Conservation (phyloP, 495 filamentous ascomycete genomes). For the Tuber brumale region DNA sequence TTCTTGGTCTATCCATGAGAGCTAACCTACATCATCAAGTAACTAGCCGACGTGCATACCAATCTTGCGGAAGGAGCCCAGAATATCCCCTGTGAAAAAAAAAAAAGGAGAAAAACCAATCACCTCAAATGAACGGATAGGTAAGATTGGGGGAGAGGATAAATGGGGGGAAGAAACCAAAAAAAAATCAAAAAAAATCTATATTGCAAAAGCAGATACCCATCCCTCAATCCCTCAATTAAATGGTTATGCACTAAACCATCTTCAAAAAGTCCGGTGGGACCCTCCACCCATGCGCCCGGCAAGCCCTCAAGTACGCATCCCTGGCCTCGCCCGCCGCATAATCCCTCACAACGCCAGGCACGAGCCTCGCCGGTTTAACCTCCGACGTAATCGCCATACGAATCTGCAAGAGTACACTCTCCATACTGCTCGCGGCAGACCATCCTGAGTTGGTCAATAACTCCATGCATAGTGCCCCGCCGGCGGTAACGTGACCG, state of each 20-base stretch:
- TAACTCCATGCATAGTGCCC: slow-evolving; percentile 87
- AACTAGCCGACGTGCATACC: background rate
- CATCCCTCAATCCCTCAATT: background rate
- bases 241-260: slow-evolving; percentile 8
- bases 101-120: background rate
- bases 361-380: slow-evolving; percentile 62
- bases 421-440: slow-evolving; percentile 65
- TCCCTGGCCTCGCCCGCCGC: slow-evolving; percentile 61
- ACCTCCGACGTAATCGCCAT: slow-evolving; percentile 69
- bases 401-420: slow-evolving; percentile 73
- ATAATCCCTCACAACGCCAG: slow-evolving; percentile 46
- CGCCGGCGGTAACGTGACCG: slow-evolving; percentile 82
- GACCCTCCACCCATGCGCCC: slow-evolving; percentile 58
- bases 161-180: too few relatives aligned
- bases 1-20: background rate
- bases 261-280: slow-evolving; percentile 45
- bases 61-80: background rate
- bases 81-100: background rate
- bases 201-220: background rate
- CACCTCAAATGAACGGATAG: background rate
- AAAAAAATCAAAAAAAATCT: background rate
- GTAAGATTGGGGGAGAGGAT: background rate
- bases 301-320: slow-evolving; percentile 64
- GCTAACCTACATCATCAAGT: background rate
- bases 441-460: slow-evolving; percentile 81